Conservation (phyloP, 148 eudicot genomes). For the Rhododendron williamsianum region DNA sequence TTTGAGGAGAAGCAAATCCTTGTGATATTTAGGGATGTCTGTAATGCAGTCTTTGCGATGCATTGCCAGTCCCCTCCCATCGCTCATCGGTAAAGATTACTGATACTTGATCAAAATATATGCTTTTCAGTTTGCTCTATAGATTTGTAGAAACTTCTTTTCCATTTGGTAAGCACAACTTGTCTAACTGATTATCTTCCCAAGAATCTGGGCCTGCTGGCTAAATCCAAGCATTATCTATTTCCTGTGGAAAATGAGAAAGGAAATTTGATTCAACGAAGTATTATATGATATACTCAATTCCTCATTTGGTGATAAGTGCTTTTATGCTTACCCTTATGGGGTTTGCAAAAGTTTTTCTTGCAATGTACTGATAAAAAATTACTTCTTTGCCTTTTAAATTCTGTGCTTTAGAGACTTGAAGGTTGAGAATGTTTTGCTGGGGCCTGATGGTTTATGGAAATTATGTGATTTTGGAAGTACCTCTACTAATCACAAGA, state of each 20-base stretch:
- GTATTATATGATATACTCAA: not conserved
- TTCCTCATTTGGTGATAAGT: constrained; percentile 2
- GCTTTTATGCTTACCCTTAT: not conserved
- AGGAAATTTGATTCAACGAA: not conserved
- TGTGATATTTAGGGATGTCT: constrained; percentile 76
- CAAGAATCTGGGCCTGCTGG: not conserved
- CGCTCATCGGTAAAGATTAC: constrained; percentile 77
- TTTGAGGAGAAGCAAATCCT: constrained; percentile 86
- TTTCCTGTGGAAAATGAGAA: not conserved
- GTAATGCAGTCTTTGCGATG: constrained; percentile 98
- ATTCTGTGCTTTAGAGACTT: constrained; percentile 55
- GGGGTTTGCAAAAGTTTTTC: not conserved
- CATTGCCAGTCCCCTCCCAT: constrained; percentile 94
- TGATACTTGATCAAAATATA: not conserved
- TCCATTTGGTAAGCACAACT: not conserved
- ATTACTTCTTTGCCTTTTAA: constrained; percentile 5
- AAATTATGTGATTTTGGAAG: constrained; percentile 98
- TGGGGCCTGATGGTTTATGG: constrained; percentile 92
- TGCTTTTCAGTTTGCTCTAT: not conserved
- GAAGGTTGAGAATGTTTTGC: constrained; percentile 91
- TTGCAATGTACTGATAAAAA: not conserved
- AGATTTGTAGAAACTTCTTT: constrained; percentile 4
- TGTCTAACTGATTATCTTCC: not conserved
- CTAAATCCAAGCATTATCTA: not conserved
- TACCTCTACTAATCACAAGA: constrained; percentile 85